Evolutionary conservation across 352 stramenopile genomes (phyloP).

Genomic region (Poterioochromonas sp.): DNA sequence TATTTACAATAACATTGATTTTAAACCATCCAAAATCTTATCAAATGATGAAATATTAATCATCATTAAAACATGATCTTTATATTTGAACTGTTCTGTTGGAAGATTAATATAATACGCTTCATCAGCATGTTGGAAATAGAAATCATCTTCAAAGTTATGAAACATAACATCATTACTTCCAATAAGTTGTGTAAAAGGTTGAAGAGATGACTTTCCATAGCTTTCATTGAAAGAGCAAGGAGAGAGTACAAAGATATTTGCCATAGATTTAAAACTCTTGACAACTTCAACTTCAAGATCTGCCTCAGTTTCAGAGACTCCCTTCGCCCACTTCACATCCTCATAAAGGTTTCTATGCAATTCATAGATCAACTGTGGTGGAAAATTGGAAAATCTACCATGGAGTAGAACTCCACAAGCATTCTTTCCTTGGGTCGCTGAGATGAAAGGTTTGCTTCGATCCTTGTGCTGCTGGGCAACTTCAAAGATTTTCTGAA

Average conservation of each 20-base stretch:
- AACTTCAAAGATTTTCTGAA: neutral
- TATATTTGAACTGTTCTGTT: no score
- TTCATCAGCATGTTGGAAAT: neutral
- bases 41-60: no score
- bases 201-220: neutral
- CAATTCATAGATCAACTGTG: neutral
- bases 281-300: neutral
- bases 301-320: neutral
- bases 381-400: neutral
- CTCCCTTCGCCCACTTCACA: neutral
- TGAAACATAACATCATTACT: neutral
- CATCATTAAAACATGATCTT: no score
- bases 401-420: neutral
- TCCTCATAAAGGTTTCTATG: neutral
- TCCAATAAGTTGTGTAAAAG: neutral
- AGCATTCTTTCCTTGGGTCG: neutral
- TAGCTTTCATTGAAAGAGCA: neutral
- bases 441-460: neutral
- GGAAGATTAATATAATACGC: neutral
- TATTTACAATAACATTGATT: no score
- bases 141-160: constrained; percentile 3
- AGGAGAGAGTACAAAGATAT: neutral
- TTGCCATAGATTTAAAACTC: neutral
- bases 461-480: neutral
- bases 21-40: no score